Percentiles rank a stretch among this genome's conserved stretches.
phyloP scores from a whole-genome alignment of 345 rosid species.

The Gynandropsis gynandra region DNA sequence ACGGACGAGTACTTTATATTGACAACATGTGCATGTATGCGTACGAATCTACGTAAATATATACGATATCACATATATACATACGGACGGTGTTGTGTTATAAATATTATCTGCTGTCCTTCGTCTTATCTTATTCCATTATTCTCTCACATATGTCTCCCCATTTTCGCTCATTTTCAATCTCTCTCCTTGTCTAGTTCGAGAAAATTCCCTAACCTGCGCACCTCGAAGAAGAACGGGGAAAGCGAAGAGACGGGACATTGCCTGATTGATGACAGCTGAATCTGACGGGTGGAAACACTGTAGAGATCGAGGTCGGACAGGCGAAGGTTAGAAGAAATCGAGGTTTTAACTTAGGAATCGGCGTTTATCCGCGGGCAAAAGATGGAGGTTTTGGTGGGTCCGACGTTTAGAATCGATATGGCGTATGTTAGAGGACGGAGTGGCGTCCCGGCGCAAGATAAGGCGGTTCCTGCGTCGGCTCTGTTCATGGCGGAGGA shows the following conservation, averaged over 20 bases:
- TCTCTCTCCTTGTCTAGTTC: background rate
- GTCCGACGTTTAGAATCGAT: constrained; percentile 40
- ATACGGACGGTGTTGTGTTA: constrained; percentile 15
- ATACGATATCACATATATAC: constrained; percentile 17
- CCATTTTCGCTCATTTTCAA: background rate
- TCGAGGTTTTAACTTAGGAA: background rate
- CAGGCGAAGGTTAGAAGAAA: too few species aligned
- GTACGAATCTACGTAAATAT: constrained; percentile 2
- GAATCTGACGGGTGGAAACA: background rate
- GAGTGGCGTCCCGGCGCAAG: constrained; percentile 27
- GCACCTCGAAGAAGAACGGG: constrained; percentile 7
- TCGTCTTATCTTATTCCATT: constrained; percentile 17
- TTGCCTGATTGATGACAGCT: constrained; percentile 9
- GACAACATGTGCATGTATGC: constrained; percentile 22
- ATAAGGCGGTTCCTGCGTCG: constrained; percentile 19
- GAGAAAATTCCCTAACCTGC: constrained; percentile 13
- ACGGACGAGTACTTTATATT: constrained; percentile 20
- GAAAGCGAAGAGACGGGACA: background rate
- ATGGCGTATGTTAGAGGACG: constrained; percentile 34
- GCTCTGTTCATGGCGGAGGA: constrained; percentile 32
- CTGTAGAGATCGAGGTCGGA: constrained; percentile 8
- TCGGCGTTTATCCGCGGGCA: too few species aligned
- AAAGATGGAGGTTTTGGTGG: constrained; percentile 53
- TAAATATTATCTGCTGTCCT: constrained; percentile 17
- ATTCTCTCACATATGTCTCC: constrained; percentile 19